Evolutionary conservation across 768 basidiomycete species (phyloP), one percentile per base, ranked within the genome.

Genomic region (Flagelloscypha sp.): DNA sequence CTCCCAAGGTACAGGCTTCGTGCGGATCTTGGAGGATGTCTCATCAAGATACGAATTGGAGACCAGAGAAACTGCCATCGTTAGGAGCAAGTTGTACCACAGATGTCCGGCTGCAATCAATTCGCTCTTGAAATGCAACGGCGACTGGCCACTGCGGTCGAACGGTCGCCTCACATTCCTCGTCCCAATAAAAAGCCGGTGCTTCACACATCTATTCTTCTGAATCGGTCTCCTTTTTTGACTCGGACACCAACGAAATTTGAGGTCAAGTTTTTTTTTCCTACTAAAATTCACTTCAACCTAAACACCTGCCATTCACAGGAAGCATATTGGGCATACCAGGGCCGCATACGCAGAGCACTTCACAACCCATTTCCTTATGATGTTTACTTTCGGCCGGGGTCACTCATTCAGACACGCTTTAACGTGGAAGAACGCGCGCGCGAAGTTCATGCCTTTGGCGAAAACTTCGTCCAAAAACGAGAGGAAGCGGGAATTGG

Each of bases 1-100:
- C 80, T 95, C 92, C 94, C 94, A 98, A 45, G 92, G 92, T 7
- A 95, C 88, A 1, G 82, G 79, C 57, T 93, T 95, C 6, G 82
- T 72, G 48, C 84, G 72, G 42, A 93, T 89, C 68, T 94, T 93
- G 35, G 79, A 69, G 6, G 87, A 84, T 49, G 68, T 75, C 46
- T 94, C 90, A 45, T 92, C 86, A 42, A 98, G 76, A 64, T 83
- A 90, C 2, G 76, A 56, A 49, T 83, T 89, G 16, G 82, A 81
- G 22, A 90, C 80, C 36, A 88, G 72, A 32, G 76, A 74, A 44
- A 84, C 65, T 10, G 84, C 76, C 84, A 86, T 86, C 47, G 52
- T 49, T 36, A 35, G 37, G n/a, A n/a, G n/a, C n/a, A n/a, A n/a
- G n/a, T n/a, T n/a, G n/a, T n/a, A n/a, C n/a, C n/a, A n/a, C n/a